Conservation (phyloP, 495 filamentous ascomycete genomes). For the Penicillium fimorum region DNA sequence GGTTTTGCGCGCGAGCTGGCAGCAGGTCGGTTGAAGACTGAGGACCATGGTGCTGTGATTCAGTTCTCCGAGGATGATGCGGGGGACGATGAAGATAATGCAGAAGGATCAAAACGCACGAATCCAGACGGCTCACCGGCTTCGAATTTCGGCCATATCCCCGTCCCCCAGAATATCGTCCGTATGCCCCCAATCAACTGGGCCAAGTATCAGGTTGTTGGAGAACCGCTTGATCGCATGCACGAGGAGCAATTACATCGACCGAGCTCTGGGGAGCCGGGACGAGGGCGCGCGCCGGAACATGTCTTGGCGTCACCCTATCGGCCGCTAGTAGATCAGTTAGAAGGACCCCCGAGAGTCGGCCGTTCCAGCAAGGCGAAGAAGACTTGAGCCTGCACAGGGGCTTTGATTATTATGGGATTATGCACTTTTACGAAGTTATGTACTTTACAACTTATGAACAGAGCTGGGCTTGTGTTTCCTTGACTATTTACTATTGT, state of each 20-base stretch:
- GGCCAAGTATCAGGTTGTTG: conserved; percentile 83
- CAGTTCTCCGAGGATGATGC: conserved; percentile 40
- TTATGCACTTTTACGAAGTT: conserved; percentile 11
- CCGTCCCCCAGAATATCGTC: conserved; percentile 76
- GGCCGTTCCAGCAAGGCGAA: conserved; percentile 36
- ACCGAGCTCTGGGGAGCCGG: conserved; percentile 58
- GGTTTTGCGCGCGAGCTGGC: conserved; percentile 63
- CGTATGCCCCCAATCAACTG: conserved; percentile 87
- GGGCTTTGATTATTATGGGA: conserved; percentile 7
- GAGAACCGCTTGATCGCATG: conserved; percentile 74
- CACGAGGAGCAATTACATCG: conserved; percentile 72
- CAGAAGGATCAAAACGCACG: conserved; percentile 18
- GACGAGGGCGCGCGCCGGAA: conserved; percentile 45
- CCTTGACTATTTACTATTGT: neutral
- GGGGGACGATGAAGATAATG: conserved; percentile 38
- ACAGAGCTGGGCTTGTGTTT: neutral
- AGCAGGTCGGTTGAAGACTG: conserved; percentile 50
- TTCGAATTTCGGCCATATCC: conserved; percentile 55
- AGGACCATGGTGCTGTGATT: conserved; percentile 39
- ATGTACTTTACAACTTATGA: conserved; percentile 11
- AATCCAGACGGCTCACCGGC: conserved; percentile 24
- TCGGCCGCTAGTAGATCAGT: conserved; percentile 63
- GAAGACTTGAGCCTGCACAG: conserved; percentile 26
- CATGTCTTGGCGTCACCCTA: conserved; percentile 70
- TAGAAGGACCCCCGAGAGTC: conserved; percentile 50